A percentile compares a stretch with the other conserved stretches of the same genome.
These are phyloP conservation scores for Uronychia binucleata DNA, from an alignment of 73 alveolate species.

Conservation along the genomic window DNA sequence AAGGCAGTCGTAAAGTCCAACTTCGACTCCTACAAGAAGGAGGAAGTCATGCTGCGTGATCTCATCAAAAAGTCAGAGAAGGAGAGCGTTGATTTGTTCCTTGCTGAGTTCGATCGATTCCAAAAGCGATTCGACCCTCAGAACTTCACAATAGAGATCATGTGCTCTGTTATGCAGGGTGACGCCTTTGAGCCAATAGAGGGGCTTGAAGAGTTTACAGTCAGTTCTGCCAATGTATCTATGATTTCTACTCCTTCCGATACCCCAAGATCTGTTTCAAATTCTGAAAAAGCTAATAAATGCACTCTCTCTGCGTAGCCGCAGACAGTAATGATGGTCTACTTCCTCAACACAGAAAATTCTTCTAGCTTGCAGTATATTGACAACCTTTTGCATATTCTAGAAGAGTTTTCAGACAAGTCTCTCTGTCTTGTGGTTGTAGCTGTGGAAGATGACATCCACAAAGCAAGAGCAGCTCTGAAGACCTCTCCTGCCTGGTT, in stretches of 20 bases:
- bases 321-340: neutral
- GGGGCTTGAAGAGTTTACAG: neutral
- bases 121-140: neutral
- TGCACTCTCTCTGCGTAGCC: neutral
- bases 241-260: neutral
- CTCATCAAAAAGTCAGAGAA: neutral
- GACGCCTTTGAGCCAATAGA: conserved; percentile 9
- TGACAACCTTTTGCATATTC: neutral
- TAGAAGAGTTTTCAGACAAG: neutral
- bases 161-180: conserved; percentile 3
- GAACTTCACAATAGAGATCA: neutral
- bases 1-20: neutral
- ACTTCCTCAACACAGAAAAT: neutral
- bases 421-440: neutral
- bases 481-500: neutral
- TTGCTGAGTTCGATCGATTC: neutral
- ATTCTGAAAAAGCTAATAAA: neutral
- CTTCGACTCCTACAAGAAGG: neutral
- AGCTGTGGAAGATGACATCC: conserved; percentile 6
- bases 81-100: neutral
- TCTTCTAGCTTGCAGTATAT: neutral
- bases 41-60: conserved; percentile 5
- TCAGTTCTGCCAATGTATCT: neutral
- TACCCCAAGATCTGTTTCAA: neutral
- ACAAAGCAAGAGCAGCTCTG: neutral